phyloP scores from a whole-genome alignment of 352 stramenopile species.

The Globisporangium nagaii region DNA sequence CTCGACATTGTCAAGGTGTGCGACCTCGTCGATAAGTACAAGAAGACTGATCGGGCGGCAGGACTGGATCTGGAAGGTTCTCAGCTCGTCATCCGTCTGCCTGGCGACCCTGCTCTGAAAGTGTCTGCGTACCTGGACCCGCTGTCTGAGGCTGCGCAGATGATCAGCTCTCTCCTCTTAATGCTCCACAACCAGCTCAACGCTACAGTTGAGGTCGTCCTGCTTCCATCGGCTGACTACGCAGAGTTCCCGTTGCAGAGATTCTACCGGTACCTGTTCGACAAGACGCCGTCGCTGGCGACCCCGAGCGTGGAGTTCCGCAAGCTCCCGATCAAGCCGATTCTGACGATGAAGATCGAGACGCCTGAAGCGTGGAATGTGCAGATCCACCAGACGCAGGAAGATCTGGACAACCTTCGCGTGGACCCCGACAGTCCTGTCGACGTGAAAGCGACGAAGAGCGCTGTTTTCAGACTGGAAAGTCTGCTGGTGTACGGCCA shows the following conservation, averaged over 20 bases:
- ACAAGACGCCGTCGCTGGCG: constrained; percentile 37
- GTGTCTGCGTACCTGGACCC: constrained; percentile 88
- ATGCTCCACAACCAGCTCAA: constrained; percentile 75
- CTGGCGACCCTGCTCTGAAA: constrained; percentile 43
- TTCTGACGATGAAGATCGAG: constrained; percentile 92
- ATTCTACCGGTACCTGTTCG: constrained; percentile 91
- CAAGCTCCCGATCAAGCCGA: constrained; percentile 75
- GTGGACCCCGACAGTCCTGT: constrained; percentile 52
- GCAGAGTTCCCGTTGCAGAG: constrained; percentile 86
- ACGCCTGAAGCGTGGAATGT: constrained; percentile 92
- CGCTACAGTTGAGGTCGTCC: constrained; percentile 59
- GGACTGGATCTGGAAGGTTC: constrained; percentile 29
- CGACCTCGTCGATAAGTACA: constrained; percentile 73
- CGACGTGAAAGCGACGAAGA: constrained; percentile 57
- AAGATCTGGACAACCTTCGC: constrained; percentile 92
- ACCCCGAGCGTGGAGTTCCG: constrained; percentile 64
- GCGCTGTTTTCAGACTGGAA: constrained; percentile 83
- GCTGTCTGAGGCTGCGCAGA: constrained; percentile 84
- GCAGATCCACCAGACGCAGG: constrained; percentile 53
- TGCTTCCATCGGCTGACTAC: constrained; percentile 65
- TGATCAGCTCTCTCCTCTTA: constrained; percentile 82
- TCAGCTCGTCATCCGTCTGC: constrained; percentile 27
- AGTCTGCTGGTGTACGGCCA: constrained; percentile 89
- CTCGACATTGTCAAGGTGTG: constrained; percentile 73
- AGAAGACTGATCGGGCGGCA: constrained; percentile 36